Percentiles rank a stretch among this genome's conserved stretches.
phyloP scores from a whole-genome alignment of 2,329 filamentous ascomycete genomes.

The Thelonectria blattea region DNA sequence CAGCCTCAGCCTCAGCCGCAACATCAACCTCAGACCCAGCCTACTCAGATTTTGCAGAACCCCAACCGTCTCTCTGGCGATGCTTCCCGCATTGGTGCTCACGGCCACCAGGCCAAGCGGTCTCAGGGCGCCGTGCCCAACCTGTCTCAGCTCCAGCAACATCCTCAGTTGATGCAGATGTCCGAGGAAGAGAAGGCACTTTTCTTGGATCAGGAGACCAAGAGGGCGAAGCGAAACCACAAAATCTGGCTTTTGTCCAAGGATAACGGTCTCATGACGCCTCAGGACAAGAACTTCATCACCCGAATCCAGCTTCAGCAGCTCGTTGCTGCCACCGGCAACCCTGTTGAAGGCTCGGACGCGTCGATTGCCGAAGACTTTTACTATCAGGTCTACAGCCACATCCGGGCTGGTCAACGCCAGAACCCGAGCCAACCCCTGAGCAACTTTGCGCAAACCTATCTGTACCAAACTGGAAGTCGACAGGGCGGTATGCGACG shows the following conservation, averaged over 20 bases:
- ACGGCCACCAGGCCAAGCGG: slow-evolving; percentile 50
- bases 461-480: slow-evolving; percentile 92
- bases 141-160: slow-evolving; percentile 43
- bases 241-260: slow-evolving; percentile 94
- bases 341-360: slow-evolving; percentile 81
- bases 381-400: slow-evolving; percentile 97
- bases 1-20: slow-evolving; percentile 45
- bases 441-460: slow-evolving; percentile 97
- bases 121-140: slow-evolving; percentile 57
- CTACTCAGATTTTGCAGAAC: slow-evolving; percentile 81
- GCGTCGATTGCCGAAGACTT: slow-evolving; percentile 90
- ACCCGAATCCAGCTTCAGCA: slow-evolving; percentile 97
- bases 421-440: slow-evolving; percentile 92
- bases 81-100: slow-evolving; percentile 43
- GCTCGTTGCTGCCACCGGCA: slow-evolving; percentile 89
- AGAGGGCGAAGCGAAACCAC: slow-evolving; percentile 95
- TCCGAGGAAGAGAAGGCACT: slow-evolving; percentile 84
- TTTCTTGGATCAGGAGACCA: slow-evolving; percentile 89
- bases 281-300: slow-evolving; percentile 99
- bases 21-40: slow-evolving; percentile 55
- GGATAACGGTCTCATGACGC: slow-evolving; percentile 97
- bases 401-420: slow-evolving; percentile 87
- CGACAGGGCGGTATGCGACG: slow-evolving; percentile 77
- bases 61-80: slow-evolving; percentile 69
- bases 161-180: slow-evolving; percentile 66